Conservation (phyloP, 108 stramenopile genomes). For the Conticribra weissflogii region DNA sequence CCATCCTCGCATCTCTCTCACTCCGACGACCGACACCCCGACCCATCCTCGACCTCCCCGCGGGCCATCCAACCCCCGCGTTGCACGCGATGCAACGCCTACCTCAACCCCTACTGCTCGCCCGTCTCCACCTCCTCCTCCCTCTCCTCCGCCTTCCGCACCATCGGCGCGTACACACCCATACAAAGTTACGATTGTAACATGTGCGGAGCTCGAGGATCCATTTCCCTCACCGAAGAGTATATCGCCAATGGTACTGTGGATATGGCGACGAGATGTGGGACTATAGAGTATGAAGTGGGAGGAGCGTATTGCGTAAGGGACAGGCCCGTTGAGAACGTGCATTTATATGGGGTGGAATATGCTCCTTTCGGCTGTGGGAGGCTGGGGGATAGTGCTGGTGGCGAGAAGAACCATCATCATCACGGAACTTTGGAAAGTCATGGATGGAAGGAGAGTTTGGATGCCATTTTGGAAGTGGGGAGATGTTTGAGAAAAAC, state of each 20-base stretch:
- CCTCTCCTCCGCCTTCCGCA: neutral
- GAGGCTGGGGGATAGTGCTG: constrained; percentile 31
- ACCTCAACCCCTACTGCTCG: constrained; percentile 79
- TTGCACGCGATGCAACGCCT: constrained; percentile 72
- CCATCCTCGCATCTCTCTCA: neutral
- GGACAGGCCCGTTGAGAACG: constrained; percentile 33
- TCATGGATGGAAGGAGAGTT: constrained; percentile 36
- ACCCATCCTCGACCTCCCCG: neutral
- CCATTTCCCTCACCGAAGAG: constrained; percentile 38
- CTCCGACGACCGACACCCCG: neutral
- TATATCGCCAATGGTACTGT: constrained; percentile 23
- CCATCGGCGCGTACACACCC: constrained; percentile 19
- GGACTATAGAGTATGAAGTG: constrained; percentile 79
- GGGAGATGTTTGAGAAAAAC: constrained; percentile 25
- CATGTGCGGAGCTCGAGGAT: constrained; percentile 56
- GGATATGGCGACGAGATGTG: constrained; percentile 37
- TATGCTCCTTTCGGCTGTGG: constrained; percentile 45
- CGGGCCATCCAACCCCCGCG: constrained; percentile 55
- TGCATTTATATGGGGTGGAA: constrained; percentile 72
- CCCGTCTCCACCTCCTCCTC: constrained; percentile 15
- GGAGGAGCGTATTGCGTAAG: constrained; percentile 68
- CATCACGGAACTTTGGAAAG: constrained; percentile 32
- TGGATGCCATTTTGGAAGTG: constrained; percentile 31
- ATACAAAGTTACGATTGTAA: constrained; percentile 55
- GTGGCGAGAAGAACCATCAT: constrained; percentile 29